Evolutionary conservation across 2,329 filamentous ascomycete genomes (phyloP), one percentile per base, ranked within the genome.

Genomic region (Aspergillus floridensis): DNA sequence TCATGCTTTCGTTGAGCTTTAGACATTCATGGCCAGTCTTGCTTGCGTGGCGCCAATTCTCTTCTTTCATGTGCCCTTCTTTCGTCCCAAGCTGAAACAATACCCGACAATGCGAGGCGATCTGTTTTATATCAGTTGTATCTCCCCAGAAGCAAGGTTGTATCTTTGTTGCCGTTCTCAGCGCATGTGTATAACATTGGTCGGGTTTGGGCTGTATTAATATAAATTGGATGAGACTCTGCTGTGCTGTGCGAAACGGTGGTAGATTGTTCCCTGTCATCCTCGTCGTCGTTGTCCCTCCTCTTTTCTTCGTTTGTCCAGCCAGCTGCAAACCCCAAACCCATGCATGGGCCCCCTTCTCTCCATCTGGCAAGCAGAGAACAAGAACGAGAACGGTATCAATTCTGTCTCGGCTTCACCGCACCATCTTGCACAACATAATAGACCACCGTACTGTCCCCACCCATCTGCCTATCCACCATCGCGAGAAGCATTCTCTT

Each of bases 361-460:
- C 26, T 29, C 26, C 26, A 7, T 6, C 32, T 35, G 4, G 10
- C 11, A 14, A 35, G 11, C 11, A 12, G 32, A 35, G 12, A 10
- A 32, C 31, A 32, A 10, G 29, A 31, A 48, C 41, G 5, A 47
- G 46, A 35, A 41, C 32, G 24, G 46, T 14, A 48, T 61, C 64
- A 87, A 72, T 88, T 88, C 72, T 88, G 86, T 63, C 86, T 76
- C 12, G 86, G 86, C 74, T 88, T 88, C 29, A 88, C 84, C 55
- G 85, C 79, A 4, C 85, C 86, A 68, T 88, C 85, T 65, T 87
- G 84, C 52, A 87, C 79, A 62, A 88, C 80, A 69, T 88, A 88
- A 70, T 88, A 88, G 41, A 86, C 84, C 31, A 88, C 79, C 1
- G 86, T 88, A 47, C 85, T 86, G 69, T 88, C 86, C 7, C 79